Evolutionary conservation across 345 rosid genomes (phyloP), one percentile per base, ranked within the genome.

Genomic region (Linum trigynum): DNA sequence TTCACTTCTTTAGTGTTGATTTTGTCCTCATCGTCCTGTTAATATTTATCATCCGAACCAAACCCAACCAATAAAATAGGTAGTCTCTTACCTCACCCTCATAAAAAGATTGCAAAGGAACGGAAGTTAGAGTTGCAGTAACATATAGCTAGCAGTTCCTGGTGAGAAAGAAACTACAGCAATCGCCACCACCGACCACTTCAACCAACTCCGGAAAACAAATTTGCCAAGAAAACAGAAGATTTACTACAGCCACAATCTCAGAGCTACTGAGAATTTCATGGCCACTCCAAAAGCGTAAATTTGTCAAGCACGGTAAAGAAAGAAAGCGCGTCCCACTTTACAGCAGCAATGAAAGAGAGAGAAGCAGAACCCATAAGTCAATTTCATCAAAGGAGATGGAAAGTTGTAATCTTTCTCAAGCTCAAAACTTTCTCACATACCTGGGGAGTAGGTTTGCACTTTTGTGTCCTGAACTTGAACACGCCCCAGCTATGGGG

Each of bases 151-250:
- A 45, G 51, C 51, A 45, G 10, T 45, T 45, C 51, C 53, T 17
- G 15, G 11, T 7, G 15, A 59, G 6, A 59, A 23, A 8, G 5
- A 36, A 48, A 48, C 0, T 48, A 6, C 9, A 48, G 7, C 53
- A 48, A 35, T 65, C 32, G 32, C 65, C 56, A 60, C 17, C 66
- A 60, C n/a, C 65, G 16, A 62, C 53, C 53, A 62, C 66, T 59
- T 9, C 60, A 35, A 62, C 53, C 55, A 63, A 57, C 60, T 23
- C 39, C 38, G 45, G 42, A n/a, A 71, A 16, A 64, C 36, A n/a
- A 6, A 5, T 70, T 61, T 17, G 41, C 61, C 15, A 62, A 37
- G 14, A 23, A 57, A 66, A 53, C 38, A 15, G 6, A 6, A 61
- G 39, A 37, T 63, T 56, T 39, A 4, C 11, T 17, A 48, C 7